Conservation (phyloP, 2,329 filamentous ascomycete genomes). For the Sporothrix protearum region DNA sequence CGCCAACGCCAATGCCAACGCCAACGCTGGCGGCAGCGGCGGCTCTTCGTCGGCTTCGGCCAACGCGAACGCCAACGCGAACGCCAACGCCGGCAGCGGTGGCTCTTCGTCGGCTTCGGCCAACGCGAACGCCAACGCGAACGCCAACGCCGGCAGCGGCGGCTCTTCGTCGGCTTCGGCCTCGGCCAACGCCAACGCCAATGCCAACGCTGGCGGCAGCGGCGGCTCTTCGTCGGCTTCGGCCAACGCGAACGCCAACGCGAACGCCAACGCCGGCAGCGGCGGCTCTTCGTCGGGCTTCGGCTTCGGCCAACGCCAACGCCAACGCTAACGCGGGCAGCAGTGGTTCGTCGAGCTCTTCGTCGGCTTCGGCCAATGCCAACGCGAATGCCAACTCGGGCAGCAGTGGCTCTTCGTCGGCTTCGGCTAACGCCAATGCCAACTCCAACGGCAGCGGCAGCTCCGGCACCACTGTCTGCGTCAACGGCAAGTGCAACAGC, state of each 20-base stretch:
- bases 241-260: slow-evolving; percentile 11
- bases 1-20: background rate
- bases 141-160: slow-evolving; percentile 1
- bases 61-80: background rate
- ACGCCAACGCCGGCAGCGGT: slow-evolving; percentile 3
- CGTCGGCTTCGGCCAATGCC: background rate
- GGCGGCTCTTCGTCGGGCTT: background rate
- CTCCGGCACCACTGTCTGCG: slow-evolving; percentile 10
- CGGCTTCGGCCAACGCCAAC: slow-evolving; percentile 1
- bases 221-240: background rate
- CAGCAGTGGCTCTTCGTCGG: background rate
- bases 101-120: background rate
- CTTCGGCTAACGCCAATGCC: slow-evolving; percentile 1
- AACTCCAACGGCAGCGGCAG: background rate
- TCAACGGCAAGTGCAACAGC: slow-evolving; percentile 17
- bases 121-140: slow-evolving; percentile 9
- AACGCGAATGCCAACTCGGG: background rate
- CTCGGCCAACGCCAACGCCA: background rate
- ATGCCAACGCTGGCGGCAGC: background rate
- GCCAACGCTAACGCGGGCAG: slow-evolving; percentile 1
- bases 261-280: slow-evolving; percentile 1
- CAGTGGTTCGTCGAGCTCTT: background rate
- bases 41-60: background rate
- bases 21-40: background rate
- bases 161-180: background rate